Percentiles rank a stretch among this genome's conserved stretches.
Evolutionary conservation across 306 rosid species (phyloP).

Genomic region (Rubus idaeus): DNA sequence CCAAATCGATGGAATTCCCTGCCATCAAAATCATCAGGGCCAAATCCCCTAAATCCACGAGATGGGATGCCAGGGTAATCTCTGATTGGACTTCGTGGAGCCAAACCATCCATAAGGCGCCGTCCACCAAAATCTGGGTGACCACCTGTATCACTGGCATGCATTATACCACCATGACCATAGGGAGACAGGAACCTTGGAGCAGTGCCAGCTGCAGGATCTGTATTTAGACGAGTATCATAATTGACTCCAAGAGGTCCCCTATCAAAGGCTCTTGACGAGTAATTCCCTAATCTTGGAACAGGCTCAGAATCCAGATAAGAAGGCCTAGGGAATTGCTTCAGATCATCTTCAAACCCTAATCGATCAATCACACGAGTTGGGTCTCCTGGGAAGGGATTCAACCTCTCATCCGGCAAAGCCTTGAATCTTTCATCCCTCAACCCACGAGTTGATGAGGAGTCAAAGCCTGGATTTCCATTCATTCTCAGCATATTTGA

Average conservation of each 20-base stretch:
- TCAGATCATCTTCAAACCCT: constrained; percentile 70
- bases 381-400: constrained; percentile 37
- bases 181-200: constrained; percentile 38
- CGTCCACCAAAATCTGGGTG: constrained; percentile 60
- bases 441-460: constrained; percentile 40
- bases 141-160: constrained; percentile 42
- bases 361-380: constrained; percentile 36
- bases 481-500: constrained; percentile 34
- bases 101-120: constrained; percentile 56
- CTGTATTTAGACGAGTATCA: constrained; percentile 38
- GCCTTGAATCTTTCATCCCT: constrained; percentile 69
- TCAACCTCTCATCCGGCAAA: constrained; percentile 41
- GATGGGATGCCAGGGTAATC: constrained; percentile 58
- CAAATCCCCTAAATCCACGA: constrained; percentile 53
- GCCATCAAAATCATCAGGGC: constrained; percentile 70
- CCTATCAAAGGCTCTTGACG: constrained; percentile 54
- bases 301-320: constrained; percentile 54
- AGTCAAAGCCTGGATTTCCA: constrained; percentile 41
- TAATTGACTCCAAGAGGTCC: constrained; percentile 33
- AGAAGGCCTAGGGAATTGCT: constrained; percentile 59
- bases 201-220: constrained; percentile 33
- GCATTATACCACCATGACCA: constrained; percentile 26
- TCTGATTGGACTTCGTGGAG: constrained; percentile 62
- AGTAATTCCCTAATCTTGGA: constrained; percentile 46
- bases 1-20: constrained; percentile 64